Base-by-base conservation (phyloP, 345 rosid species). In the Citrus hindsii region DNA sequence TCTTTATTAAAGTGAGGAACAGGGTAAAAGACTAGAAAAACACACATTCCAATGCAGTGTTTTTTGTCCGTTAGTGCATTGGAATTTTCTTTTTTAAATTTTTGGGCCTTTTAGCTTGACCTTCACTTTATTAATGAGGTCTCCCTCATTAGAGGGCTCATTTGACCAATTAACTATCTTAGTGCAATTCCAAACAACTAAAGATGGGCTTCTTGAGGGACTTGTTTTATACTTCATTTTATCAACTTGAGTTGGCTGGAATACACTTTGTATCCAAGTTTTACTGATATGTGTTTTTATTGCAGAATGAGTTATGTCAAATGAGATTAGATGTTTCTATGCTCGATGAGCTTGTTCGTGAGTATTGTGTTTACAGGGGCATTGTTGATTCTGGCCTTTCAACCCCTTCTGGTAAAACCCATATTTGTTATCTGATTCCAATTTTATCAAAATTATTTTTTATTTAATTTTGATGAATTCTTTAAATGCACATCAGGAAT, bases 221-320 rank as follows among this genome's bases (percentile, higher is more conserved):
- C n/a, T 64, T 66, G 25, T 48, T 33, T 64, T 65, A 6, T 66
- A 2, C 48, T 76, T 62, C 1, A 7, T 42, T 71, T 64, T 76
- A 46, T 63, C 60, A 9, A 63, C 1, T 69, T 28, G 25, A 28
- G 63, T 56, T 62, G n/a, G 37, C 35, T 42, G 53, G 65, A 67
- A 30, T 71, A 53, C 25, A 19, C 48, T 80, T 53, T 30, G 21
- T 75, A 21, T 80, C 38, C 33, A 27, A 27, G 2, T 79, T 6
- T 67, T 65, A 77, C 72, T 76, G 24, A 67, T 71, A 21, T 35
- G 25, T 30, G 5, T 69, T 13, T 77, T 62, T 69, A 78, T 77
- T 85, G 87, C 95, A 95, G 99, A 95, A 95, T 88, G 99, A 95
- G 82, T 79, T 95, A 76, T 95, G 96, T 81, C 90, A 94, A 85